Conservation (phyloP, 805 yeast genomes). For the Metschnikowia continentalis region DNA sequence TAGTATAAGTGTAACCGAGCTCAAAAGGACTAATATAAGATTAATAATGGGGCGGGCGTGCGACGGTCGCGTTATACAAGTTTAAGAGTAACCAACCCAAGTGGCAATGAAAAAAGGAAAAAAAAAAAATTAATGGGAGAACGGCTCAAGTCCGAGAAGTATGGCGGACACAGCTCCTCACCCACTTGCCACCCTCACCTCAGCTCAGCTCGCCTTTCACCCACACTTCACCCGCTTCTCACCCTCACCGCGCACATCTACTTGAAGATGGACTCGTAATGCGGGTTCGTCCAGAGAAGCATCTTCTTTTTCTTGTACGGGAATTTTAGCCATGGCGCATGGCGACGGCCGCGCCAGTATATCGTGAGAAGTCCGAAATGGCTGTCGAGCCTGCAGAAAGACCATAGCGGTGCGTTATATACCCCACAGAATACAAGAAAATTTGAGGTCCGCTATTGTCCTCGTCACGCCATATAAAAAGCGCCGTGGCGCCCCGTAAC, state of each 20-base stretch:
- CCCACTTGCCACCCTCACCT: too few species aligned
- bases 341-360: neutral
- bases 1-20: too few species aligned
- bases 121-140: too few species aligned
- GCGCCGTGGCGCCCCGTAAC: neutral
- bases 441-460: neutral
- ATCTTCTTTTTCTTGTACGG: neutral
- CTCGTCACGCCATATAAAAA: neutral
- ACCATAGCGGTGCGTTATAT: neutral
- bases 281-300: neutral
- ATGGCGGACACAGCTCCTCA: too few species aligned
- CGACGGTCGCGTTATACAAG: too few species aligned
- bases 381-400: conserved; percentile 1
- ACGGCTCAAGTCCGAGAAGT: too few species aligned
- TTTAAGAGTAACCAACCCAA: too few species aligned
- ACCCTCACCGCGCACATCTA: neutral
- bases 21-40: too few species aligned
- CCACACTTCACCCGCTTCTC: neutral
- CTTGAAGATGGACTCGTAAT: neutral
- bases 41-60: too few species aligned
- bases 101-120: too few species aligned
- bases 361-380: neutral
- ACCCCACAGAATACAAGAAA: conserved; percentile 5
- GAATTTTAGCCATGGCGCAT: neutral
- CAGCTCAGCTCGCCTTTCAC: neutral